Conservation (phyloP, 495 filamentous ascomycete genomes). For the Platismatia glauca region DNA sequence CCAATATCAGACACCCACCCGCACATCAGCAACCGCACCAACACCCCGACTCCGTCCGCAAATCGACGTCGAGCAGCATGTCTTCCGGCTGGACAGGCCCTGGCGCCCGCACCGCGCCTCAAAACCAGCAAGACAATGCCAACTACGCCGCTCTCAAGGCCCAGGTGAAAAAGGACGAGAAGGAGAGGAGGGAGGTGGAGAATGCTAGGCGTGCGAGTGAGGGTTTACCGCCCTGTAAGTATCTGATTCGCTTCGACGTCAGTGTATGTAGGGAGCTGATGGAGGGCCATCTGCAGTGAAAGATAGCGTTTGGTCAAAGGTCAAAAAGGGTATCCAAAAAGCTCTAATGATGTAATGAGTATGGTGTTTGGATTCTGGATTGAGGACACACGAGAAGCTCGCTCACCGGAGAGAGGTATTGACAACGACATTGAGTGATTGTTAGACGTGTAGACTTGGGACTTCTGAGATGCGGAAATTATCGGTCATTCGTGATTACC, state of each 20-base stretch:
- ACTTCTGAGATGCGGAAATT: not conserved
- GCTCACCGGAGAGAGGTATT: not conserved
- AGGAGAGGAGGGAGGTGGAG: slow-evolving; percentile 25
- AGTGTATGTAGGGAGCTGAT: not conserved
- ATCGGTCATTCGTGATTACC: no score
- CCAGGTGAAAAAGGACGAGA: slow-evolving; percentile 35
- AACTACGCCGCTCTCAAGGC: slow-evolving; percentile 33
- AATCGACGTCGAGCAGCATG: slow-evolving; percentile 5
- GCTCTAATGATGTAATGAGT: slow-evolving; percentile 10
- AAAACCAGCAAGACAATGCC: slow-evolving; percentile 33
- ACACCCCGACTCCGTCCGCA: not conserved
- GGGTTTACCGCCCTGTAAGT: slow-evolving; percentile 15
- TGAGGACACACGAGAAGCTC: not conserved
- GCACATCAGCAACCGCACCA: not conserved
- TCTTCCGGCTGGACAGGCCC: slow-evolving; percentile 14
- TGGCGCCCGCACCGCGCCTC: slow-evolving; percentile 1
- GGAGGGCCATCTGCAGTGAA: slow-evolving; percentile 2
- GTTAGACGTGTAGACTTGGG: not conserved
- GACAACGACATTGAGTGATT: not conserved
- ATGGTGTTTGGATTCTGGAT: not conserved
- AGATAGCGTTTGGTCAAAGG: slow-evolving; percentile 11
- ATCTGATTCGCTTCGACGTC: not conserved
- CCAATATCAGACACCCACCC: not conserved
- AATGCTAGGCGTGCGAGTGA: slow-evolving; percentile 13
- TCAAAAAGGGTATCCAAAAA: slow-evolving; percentile 4